Percentiles rank a stretch among this genome's conserved stretches.
Conservation (phyloP, 2,329 filamentous ascomycete species). For the Pyrenochaeta sp. region DNA sequence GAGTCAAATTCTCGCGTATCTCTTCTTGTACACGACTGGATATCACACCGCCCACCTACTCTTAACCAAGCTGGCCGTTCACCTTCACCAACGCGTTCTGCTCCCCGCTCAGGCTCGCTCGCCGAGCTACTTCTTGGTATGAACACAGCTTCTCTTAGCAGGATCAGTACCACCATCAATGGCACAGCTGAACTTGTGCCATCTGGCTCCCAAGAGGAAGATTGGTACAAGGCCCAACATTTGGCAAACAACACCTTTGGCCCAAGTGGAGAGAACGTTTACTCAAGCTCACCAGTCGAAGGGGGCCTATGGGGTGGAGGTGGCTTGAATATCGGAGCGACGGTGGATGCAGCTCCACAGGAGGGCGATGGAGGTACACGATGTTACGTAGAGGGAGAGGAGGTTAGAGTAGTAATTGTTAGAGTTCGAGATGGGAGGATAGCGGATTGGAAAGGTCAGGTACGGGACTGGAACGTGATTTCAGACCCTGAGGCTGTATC, state of each 20-base stretch:
- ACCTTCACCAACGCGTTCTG: slow-evolving; percentile 67
- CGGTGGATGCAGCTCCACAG: slow-evolving; percentile 49
- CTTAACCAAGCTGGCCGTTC: slow-evolving; percentile 62
- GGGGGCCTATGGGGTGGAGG: slow-evolving; percentile 56
- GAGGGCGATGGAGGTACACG: slow-evolving; percentile 61
- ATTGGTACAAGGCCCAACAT: slow-evolving; percentile 83
- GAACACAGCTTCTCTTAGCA: slow-evolving; percentile 86
- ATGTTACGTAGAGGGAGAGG: slow-evolving; percentile 80
- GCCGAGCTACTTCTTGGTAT: slow-evolving; percentile 87
- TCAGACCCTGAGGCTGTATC: background rate
- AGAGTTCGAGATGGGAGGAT: slow-evolving; percentile 85
- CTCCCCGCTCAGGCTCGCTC: slow-evolving; percentile 70
- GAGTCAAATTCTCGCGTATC: slow-evolving; percentile 86
- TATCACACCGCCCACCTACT: slow-evolving; percentile 87
- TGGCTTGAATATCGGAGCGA: slow-evolving; percentile 50
- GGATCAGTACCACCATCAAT: slow-evolving; percentile 92
- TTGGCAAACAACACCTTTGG: slow-evolving; percentile 92
- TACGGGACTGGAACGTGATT: slow-evolving; percentile 74
- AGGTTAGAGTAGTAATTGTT: slow-evolving; percentile 88
- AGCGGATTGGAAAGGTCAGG: slow-evolving; percentile 93
- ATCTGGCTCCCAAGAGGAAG: slow-evolving; percentile 79
- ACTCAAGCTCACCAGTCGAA: slow-evolving; percentile 46
- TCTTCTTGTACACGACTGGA: slow-evolving; percentile 97
- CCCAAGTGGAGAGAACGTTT: slow-evolving; percentile 30
- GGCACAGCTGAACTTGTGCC: slow-evolving; percentile 81